These are phyloP conservation scores for Eucalyptus erythrocorys DNA, from an alignment of 345 rosid species.

Conservation along the genomic window DNA sequence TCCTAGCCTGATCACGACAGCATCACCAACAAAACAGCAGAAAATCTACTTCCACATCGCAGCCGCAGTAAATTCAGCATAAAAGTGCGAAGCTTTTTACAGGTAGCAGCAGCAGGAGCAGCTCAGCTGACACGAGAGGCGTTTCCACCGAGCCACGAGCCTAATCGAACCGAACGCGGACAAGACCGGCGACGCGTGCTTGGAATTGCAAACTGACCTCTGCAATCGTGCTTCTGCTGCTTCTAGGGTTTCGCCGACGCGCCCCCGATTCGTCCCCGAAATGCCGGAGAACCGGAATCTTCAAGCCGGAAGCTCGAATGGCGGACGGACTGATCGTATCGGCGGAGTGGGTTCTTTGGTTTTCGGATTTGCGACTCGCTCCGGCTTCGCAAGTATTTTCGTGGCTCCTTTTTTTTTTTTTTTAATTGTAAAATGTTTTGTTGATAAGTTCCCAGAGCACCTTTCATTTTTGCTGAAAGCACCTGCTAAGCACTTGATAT, in stretches of 20 bases:
- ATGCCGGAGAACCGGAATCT: neutral
- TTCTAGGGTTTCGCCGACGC: neutral
- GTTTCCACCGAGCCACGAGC: neutral
- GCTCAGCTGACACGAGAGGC: neutral
- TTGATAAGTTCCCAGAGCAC: neutral
- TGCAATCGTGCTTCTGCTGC: neutral
- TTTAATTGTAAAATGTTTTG: neutral
- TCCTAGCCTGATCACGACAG: neutral
- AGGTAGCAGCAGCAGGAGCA: neutral
- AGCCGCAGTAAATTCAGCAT: neutral
- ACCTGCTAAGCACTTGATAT: neutral
- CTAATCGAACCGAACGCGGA: neutral
- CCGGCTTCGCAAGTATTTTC: neutral
- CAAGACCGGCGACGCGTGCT: neutral
- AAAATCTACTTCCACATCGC: neutral
- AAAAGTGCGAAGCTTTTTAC: neutral
- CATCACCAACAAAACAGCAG: neutral
- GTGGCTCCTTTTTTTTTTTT: neutral
- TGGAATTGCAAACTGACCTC: neutral
- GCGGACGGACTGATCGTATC: neutral
- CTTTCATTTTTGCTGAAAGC: neutral
- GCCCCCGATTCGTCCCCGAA: neutral
- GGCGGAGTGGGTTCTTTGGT: neutral
- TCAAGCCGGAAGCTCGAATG: neutral
- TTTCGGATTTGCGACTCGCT: neutral